A percentile compares a stretch with the other conserved stretches of the same genome.
Evolutionary conservation across 1,139 yeast genomes (phyloP).

Genomic region (Zygoascus hellenicus): DNA sequence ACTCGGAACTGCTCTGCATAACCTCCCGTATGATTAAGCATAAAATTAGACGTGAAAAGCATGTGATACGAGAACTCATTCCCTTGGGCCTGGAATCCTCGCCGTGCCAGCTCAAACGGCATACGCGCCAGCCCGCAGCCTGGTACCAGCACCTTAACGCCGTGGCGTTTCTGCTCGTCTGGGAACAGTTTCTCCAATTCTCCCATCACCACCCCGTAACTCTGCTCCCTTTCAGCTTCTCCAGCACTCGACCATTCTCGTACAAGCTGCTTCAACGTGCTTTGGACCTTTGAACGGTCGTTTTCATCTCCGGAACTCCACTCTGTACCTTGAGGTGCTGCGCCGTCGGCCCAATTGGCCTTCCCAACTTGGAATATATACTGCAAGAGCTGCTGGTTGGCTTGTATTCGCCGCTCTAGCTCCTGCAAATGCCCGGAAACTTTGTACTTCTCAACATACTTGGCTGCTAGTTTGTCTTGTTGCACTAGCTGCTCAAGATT

Average conservation of each 20-base stretch:
- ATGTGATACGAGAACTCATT: conserved; percentile 81
- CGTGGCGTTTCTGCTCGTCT: conserved; percentile 21
- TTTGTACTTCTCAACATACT: conserved; percentile 15
- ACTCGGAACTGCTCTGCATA: conserved; percentile 55
- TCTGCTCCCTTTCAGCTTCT: conserved; percentile 42
- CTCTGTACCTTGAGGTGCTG: conserved; percentile 35
- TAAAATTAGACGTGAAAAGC: conserved; percentile 60
- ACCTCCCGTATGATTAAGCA: conserved; percentile 50
- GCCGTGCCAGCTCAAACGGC: conserved; percentile 61
- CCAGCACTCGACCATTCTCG: conserved; percentile 79
- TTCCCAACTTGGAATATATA: conserved; percentile 46
- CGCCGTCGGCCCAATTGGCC: conserved; percentile 22
- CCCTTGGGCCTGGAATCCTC: conserved; percentile 76
- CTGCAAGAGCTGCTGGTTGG: conserved; percentile 44
- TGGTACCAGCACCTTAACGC: conserved; percentile 56
- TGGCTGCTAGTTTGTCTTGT: not conserved
- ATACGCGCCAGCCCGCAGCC: conserved; percentile 82
- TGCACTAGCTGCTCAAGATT: conserved; percentile 19
- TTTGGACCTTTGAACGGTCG: conserved; percentile 43
- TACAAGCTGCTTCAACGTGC: conserved; percentile 56
- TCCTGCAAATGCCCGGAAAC: conserved; percentile 25
- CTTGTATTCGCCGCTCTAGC: conserved; percentile 43
- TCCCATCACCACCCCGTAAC: conserved; percentile 44
- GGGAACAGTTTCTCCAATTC: conserved; percentile 46
- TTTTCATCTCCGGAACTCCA: conserved; percentile 4